phyloP scores from a whole-genome alignment of 2,329 filamentous ascomycete genomes.

The Trichoderma sp. region DNA sequence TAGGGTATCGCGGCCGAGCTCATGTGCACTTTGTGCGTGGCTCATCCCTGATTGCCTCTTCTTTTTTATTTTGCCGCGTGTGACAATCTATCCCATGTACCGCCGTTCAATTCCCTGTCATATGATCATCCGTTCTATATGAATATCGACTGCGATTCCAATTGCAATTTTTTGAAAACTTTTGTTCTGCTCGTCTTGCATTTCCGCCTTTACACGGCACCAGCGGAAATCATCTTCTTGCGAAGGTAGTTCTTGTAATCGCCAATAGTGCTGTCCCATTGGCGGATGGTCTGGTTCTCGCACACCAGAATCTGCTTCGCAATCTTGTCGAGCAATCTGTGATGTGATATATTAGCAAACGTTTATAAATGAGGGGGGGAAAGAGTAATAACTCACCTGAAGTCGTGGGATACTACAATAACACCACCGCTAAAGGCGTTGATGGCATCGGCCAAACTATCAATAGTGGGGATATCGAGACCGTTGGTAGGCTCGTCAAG shows the following conservation, averaged over 20 bases:
- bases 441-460: slow-evolving; percentile 96
- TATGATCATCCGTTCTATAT: slow-evolving; percentile 33
- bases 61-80: slow-evolving; percentile 26
- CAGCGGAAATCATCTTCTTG: slow-evolving; percentile 95
- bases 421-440: slow-evolving; percentile 96
- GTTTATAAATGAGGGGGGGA: background rate
- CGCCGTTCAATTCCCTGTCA: slow-evolving; percentile 29
- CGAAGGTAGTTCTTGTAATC: slow-evolving; percentile 98
- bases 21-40: slow-evolving; percentile 34
- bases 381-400: slow-evolving; percentile 68
- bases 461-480: slow-evolving; percentile 97
- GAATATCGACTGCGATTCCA: slow-evolving; percentile 29
- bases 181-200: background rate
- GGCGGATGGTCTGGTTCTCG: slow-evolving; percentile 91
- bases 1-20: slow-evolving; percentile 39
- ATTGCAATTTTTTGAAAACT: slow-evolving; percentile 22
- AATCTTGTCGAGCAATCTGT: slow-evolving; percentile 95
- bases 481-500: slow-evolving; percentile 99
- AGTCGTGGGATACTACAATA: slow-evolving; percentile 97
- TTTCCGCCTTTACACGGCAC: slow-evolving; percentile 70
- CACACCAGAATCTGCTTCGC: slow-evolving; percentile 99
- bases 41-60: slow-evolving; percentile 29
- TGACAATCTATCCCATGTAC: slow-evolving; percentile 30
- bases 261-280: slow-evolving; percentile 87
- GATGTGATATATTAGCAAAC: slow-evolving; percentile 29